phyloP scores from a whole-genome alignment of 2,329 filamentous ascomycete species.

The Exserohilum rostratum region DNA sequence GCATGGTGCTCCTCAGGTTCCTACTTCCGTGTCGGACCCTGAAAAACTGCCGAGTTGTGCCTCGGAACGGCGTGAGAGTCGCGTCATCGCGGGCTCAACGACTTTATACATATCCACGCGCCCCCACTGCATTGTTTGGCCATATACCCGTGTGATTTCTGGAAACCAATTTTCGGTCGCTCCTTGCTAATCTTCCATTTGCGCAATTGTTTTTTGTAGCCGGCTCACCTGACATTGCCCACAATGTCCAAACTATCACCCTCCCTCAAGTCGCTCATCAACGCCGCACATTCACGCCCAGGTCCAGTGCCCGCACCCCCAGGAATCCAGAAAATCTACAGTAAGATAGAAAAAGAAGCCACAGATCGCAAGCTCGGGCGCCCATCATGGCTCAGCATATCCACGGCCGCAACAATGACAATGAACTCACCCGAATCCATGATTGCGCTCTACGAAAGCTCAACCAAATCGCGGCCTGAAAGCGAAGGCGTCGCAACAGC shows the following conservation, averaged over 20 bases:
- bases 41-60: conserved; percentile 11
- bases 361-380: conserved; percentile 36
- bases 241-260: conserved; percentile 47
- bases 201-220: background rate
- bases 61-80: conserved; percentile 13
- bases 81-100: conserved; percentile 5
- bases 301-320: conserved; percentile 43
- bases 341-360: conserved; percentile 41
- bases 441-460: conserved; percentile 62
- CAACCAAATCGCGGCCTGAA: conserved; percentile 26
- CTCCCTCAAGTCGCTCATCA: conserved; percentile 44
- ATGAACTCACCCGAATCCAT: conserved; percentile 84
- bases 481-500: conserved; percentile 59
- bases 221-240: background rate
- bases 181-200: background rate
- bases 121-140: background rate
- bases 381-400: conserved; percentile 47
- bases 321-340: conserved; percentile 40
- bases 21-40: conserved; percentile 9
- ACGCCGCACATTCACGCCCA: conserved; percentile 43
- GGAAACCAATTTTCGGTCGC: background rate
- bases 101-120: conserved; percentile 7
- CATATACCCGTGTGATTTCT: background rate
- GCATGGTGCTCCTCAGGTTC: too few species aligned
- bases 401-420: conserved; percentile 79